phyloP scores from a whole-genome alignment of 768 basidiomycete species.

The Chalciporus piperatus region DNA sequence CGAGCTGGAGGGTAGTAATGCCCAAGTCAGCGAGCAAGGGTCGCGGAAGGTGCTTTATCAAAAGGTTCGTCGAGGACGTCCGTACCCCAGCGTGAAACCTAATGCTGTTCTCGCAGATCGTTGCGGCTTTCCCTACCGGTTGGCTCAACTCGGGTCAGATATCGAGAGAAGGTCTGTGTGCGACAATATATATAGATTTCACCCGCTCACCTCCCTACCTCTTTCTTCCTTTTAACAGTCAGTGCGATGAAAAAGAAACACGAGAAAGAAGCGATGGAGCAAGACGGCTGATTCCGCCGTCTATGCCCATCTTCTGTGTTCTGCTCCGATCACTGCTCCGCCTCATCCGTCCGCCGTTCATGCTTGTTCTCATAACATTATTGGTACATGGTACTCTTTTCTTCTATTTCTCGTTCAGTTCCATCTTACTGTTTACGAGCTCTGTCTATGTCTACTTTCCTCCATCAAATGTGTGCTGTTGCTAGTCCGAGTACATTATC shows the following conservation, averaged over 20 bases:
- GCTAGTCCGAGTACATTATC: slow-evolving; percentile 14
- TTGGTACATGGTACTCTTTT: slow-evolving; percentile 4
- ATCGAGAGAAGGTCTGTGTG: slow-evolving; percentile 71
- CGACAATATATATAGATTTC: neutral
- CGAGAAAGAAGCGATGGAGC: slow-evolving; percentile 69
- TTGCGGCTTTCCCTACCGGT: slow-evolving; percentile 75
- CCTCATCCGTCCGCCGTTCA: neutral
- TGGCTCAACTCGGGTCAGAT: slow-evolving; percentile 88
- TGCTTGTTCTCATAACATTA: slow-evolving; percentile 18
- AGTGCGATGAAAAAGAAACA: slow-evolving; percentile 82
- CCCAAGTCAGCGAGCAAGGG: slow-evolving; percentile 79
- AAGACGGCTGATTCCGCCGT: slow-evolving; percentile 37
- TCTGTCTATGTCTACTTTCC: neutral
- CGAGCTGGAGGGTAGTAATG: slow-evolving; percentile 61
- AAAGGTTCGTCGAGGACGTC: slow-evolving; percentile 43
- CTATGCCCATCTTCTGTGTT: neutral
- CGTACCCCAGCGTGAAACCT: neutral
- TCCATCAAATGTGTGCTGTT: neutral
- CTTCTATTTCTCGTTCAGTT: too few species aligned
- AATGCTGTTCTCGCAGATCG: slow-evolving; percentile 46
- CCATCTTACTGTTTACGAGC: neutral
- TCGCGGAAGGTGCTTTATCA: slow-evolving; percentile 78
- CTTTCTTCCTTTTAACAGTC: slow-evolving; percentile 41
- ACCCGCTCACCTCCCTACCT: neutral
- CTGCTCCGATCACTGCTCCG: neutral